Base-by-base conservation (phyloP, 2,329 filamentous ascomycete species). In the Blastomyces percursus region DNA sequence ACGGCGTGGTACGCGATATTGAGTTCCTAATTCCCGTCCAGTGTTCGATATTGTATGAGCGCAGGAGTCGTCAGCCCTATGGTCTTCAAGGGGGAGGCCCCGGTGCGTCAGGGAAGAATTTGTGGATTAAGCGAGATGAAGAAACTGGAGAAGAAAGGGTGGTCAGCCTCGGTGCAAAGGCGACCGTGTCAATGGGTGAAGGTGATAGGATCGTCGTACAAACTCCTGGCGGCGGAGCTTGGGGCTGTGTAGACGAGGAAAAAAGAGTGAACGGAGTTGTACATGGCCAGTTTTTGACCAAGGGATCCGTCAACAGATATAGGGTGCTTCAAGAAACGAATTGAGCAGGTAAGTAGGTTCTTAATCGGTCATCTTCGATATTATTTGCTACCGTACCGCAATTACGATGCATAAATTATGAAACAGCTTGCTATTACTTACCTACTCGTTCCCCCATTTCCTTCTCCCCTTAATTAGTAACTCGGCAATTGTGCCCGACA, bases 61-160 rank as follows among this genome's bases (percentile, higher is more conserved):
- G 91, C 21, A 77, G 91, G 38, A 88, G 93, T 0, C 86, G 89
- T 66, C 81, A 84, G 60, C 91, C 91, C 0, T 96, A 92, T 67
- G 92, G 93, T 0, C 80, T 96, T 64, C 86, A 86, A 27, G 93
- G 93, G 0, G 93, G 93, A 3, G 87, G 86, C 62, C 88, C 93
- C 65, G 93, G 86, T 0, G 77, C 84, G 68, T 87, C 88, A 59
- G 93, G 93, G 0, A 77, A 92, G 65, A 97, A 97, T 68, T 78
- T 95, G 55, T 97, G 93, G 93, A 86, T 95, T 40, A 80, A 90
- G 8, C 87, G 84, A 64, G 86, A 93, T 61, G 78, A 80, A 67
- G 85, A 84, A 73, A 77, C 68, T 51, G 77, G 75, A 1, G 76
- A 79, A 64, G 79, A 80, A 63, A 75, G 82, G 52, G 76, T 77